phyloP scores from a whole-genome alignment of 2,329 filamentous ascomycete genomes.

The Fusarium irregulare region DNA sequence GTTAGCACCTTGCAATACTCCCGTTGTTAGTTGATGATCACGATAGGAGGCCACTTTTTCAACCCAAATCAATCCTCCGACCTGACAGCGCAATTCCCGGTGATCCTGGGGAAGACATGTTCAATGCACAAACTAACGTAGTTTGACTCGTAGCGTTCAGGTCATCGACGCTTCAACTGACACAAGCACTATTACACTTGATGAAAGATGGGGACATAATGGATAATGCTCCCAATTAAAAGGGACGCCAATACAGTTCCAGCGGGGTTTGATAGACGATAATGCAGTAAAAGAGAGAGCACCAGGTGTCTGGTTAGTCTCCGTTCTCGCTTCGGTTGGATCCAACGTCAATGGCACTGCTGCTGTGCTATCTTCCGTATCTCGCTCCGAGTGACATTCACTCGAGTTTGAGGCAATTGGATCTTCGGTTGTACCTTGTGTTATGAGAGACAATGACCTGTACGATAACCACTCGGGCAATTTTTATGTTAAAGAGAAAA shows the following conservation, averaged over 20 bases:
- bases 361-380: slow-evolving; percentile 8
- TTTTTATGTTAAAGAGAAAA: background rate
- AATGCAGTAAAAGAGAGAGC: background rate
- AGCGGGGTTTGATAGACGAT: slow-evolving; percentile 4
- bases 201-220: slow-evolving; percentile 23
- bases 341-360: background rate
- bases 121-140: slow-evolving; percentile 27
- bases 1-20: background rate
- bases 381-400: slow-evolving; percentile 19
- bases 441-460: background rate
- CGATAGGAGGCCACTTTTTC: slow-evolving; percentile 34
- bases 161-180: slow-evolving; percentile 32
- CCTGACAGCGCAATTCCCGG: slow-evolving; percentile 22
- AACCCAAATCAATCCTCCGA: slow-evolving; percentile 4
- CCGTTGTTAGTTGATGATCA: slow-evolving; percentile 23
- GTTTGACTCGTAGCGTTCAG: slow-evolving; percentile 21
- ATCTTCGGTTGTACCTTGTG: slow-evolving; percentile 3
- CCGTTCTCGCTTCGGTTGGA: slow-evolving; percentile 6
- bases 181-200: slow-evolving; percentile 29
- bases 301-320: slow-evolving; percentile 22
- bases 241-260: background rate
- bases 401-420: slow-evolving; percentile 15
- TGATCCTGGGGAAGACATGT: slow-evolving; percentile 26
- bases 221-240: background rate
- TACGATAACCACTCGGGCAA: slow-evolving; percentile 5